Base-by-base conservation (phyloP, 2,329 filamentous ascomycete species). In the Alternaria consortialis region DNA sequence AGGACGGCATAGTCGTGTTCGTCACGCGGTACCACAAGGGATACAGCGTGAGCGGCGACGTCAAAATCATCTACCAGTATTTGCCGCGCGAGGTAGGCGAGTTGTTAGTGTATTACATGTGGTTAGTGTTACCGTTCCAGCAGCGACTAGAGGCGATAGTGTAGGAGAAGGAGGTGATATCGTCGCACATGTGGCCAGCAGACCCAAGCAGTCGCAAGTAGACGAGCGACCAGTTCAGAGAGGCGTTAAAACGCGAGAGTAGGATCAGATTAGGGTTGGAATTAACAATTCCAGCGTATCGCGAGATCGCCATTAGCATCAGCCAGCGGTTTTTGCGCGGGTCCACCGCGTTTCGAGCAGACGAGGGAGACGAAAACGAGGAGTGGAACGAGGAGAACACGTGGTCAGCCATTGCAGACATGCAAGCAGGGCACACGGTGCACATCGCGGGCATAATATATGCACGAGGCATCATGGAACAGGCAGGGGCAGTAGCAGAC, bases 21-120 rank as follows among this genome's bases (percentile, higher is more conserved):
- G 62, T 71, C 11, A 71, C 62, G 7, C 23, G 39, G 15, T 72
- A 71, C 59, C 54, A 74, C 56, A 74, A 71, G 50, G 59, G 64
- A 8, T 68, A 66, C 55, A 51, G 31, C 8, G 42, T 60, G 5
- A 67, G 60, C 51, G 58, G 63, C 5, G 56, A 67, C n/a, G 44
- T 64, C 25, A 71, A 73, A 62, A 65, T 71, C 25, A 73, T 74
- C 53, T 55, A 74, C 40, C 47, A 63, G 17, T 74, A 68, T 66
- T 50, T 75, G 44, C 72, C 65, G 15, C 44, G 63, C 15, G 67
- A 74, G 63, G 64, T 74, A 1, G 58, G 68, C 15, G 67, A 71
- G 62, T 44, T 70, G 23, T 31, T 72, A n/a, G 52, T 69, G 23
- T 63, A 34, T 43, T 68, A 70, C 52, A 42, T 70, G 32, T 70